Base-by-base conservation (phyloP, 2,329 filamentous ascomycete genomes). In the Coniochaeta sp. region DNA sequence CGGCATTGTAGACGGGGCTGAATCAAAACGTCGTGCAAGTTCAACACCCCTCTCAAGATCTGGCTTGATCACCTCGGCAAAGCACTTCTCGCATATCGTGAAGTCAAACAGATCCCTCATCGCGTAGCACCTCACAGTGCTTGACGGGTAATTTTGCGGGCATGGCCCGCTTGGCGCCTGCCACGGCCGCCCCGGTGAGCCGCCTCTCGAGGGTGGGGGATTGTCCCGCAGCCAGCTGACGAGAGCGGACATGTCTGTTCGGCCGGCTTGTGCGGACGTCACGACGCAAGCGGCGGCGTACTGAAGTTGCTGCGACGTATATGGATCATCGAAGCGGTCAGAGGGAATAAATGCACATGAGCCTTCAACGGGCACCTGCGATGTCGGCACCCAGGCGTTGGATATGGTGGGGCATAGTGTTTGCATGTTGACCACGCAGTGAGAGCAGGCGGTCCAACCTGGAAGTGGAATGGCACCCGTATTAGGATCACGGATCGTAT, bases 41-140 rank as follows among this genome's bases (percentile, higher is more conserved):
- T 59, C 57, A 16, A 61, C 24, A 1, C 58, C 61, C 8, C 56
- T 33, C 12, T 57, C 54, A 3, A 31, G 34, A 47, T 60, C 61
- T 0, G 56, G 56, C 24, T 56, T 58, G 55, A 62, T 54, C 6
- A 61, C 60, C 7, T 59, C 57, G 17, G 31, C 44, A n/a, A 58
- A 64, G 36, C 61, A 64, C 33, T 59, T 43, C 55, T 63, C 63
- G 36, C 61, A 64, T 3, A 62, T 61, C 0, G 60, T 62, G 17
- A 64, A 61, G 24, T 64, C 60, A 17, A 57, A 57, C 1, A 64
- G 19, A 0, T 55, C 54, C 31, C 55, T 58, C 58, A 64, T 62
- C n/a, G 40, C 60, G 28, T 63, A 58, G 31, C 63, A 64, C 50
- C 56, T 60, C 24, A 60, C 38, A 1, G 50, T 60, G 1, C 52